phyloP scores from a whole-genome alignment of 2,329 filamentous ascomycete genomes.

The Aspergillus nomiae region DNA sequence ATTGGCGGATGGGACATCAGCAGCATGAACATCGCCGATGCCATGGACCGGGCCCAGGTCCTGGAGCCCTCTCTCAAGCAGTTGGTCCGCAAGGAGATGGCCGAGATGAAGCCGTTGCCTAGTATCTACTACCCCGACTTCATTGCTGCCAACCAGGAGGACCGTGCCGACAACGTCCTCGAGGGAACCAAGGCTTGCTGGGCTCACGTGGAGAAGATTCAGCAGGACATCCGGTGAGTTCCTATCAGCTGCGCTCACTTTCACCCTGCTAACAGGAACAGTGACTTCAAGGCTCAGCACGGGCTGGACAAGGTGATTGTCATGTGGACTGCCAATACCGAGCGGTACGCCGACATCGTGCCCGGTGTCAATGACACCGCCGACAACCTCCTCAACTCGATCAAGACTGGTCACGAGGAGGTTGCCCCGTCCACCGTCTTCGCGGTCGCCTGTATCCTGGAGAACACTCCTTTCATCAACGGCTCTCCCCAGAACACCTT shows the following conservation, averaged over 20 bases:
- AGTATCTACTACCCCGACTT: constrained; percentile 99
- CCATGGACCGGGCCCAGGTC: constrained; percentile 95
- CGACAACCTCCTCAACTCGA: constrained; percentile 86
- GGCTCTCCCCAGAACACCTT: constrained; percentile 99
- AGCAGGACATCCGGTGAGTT: constrained; percentile 79
- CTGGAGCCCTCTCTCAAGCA: constrained; percentile 93
- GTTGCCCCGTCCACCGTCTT: constrained; percentile 96
- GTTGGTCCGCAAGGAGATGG: constrained; percentile 91
- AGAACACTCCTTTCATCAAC: constrained; percentile 94
- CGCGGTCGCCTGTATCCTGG: constrained; percentile 89
- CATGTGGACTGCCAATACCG: constrained; percentile 98
- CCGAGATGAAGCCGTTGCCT: constrained; percentile 80
- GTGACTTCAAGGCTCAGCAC: constrained; percentile 86
- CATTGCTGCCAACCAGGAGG: constrained; percentile 97
- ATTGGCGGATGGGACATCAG: constrained; percentile 99
- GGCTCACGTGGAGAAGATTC: constrained; percentile 90
- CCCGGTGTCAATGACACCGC: constrained; percentile 94
- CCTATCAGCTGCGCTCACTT: neutral
- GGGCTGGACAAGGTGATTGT: constrained; percentile 92
- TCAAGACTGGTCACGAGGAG: constrained; percentile 83
- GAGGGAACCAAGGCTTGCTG: constrained; percentile 79
- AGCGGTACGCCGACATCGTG: constrained; percentile 88
- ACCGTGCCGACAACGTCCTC: constrained; percentile 88
- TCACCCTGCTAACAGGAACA: constrained; percentile 31
- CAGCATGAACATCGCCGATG: constrained; percentile 79